Evolutionary conservation across 2,329 filamentous ascomycete species (phyloP), one percentile per base, ranked within the genome.

Genomic region (Trichothecium sympodiale): DNA sequence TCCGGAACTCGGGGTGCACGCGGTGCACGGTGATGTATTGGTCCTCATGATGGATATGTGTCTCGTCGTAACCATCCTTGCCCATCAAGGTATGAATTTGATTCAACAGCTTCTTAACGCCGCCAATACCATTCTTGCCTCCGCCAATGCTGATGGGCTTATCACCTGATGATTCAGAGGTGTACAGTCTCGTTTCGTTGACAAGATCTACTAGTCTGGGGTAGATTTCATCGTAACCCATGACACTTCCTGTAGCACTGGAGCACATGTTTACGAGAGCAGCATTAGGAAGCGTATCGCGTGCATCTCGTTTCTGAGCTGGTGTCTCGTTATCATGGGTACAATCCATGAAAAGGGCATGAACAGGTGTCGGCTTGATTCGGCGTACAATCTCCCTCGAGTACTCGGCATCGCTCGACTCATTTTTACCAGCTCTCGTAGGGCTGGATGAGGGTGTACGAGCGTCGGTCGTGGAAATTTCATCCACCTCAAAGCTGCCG

Each of bases 291-390:
- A 98, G 69, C 0, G 91, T 96, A 54, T 98, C 93, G 40, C 87
- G 77, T 35, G 88, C 88, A 55, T 95, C 88, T 29, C 93, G 75
- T 59, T 95, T 95, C 59, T 98, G 89, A 1, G 89, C 85, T 1
- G 91, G 91, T 3, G 86, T 83, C 61, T 98, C 89, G 49, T 98
- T 98, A 61, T 98, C 91, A 56, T 98, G 91, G 0, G 93, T 98
- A 59, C 93, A 98, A 55, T 98, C 93, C 87, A 96, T 96, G 60
- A 98, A 95, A 1, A 98, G 65, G 1, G 89, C 91, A 45, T 94
- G 88, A 0, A 96, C 82, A 4, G 88, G 85, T 4, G 78, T 83
- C n/a, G 83, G 80, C 45, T 85, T 84, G 57, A 98, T 88, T 42
- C 72, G 80, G 44, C 80, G 82, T 45, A 94, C 70, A 14, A 83